Evolutionary conservation across 495 filamentous ascomycete species (phyloP).

Genomic region (Mycothermus thermophilus): DNA sequence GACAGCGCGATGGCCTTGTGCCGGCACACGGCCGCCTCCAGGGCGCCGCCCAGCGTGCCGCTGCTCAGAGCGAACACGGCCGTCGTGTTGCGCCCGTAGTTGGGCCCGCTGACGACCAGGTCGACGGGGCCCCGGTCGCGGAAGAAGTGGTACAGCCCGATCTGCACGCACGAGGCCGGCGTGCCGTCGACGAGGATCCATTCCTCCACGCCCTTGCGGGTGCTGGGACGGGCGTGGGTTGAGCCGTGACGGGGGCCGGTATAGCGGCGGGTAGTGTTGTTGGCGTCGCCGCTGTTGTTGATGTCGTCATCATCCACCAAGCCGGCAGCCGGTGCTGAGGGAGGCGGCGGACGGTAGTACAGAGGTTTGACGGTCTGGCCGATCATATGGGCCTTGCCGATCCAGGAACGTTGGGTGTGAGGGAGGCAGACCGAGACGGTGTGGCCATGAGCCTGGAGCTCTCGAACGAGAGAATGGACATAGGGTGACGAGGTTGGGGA

Average conservation of each 20-base stretch:
- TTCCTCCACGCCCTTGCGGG: conserved; percentile 54
- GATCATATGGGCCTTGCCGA: conserved; percentile 91
- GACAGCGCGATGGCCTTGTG: conserved; percentile 66
- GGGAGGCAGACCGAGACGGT: conserved; percentile 80
- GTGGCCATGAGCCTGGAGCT: conserved; percentile 66
- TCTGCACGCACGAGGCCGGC: conserved; percentile 77
- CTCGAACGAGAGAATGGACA: conserved; percentile 68
- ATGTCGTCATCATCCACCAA: conserved; percentile 12
- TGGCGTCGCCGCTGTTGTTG: conserved; percentile 4
- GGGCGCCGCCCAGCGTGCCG: conserved; percentile 79
- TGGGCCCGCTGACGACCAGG: conserved; percentile 79
- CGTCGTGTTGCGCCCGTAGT: conserved; percentile 90
- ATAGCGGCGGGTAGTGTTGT: conserved; percentile 33
- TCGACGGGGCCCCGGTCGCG: conserved; percentile 63
- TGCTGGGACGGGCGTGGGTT: conserved; percentile 39
- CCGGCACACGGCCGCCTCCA: conserved; percentile 81
- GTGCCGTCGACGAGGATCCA: conserved; percentile 89
- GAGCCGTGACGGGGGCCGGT: conserved; percentile 37
- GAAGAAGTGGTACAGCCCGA: conserved; percentile 81
- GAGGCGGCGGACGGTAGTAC: conserved; percentile 65
- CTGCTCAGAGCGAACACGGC: conserved; percentile 80
- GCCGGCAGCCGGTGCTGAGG: conserved; percentile 29
- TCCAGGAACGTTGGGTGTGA: conserved; percentile 89
- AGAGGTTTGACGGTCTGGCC: conserved; percentile 70
- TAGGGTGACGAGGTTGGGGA: conserved; percentile 85